Conservation (phyloP, 2,329 filamentous ascomycete species). For the Phialocephala sp. region DNA sequence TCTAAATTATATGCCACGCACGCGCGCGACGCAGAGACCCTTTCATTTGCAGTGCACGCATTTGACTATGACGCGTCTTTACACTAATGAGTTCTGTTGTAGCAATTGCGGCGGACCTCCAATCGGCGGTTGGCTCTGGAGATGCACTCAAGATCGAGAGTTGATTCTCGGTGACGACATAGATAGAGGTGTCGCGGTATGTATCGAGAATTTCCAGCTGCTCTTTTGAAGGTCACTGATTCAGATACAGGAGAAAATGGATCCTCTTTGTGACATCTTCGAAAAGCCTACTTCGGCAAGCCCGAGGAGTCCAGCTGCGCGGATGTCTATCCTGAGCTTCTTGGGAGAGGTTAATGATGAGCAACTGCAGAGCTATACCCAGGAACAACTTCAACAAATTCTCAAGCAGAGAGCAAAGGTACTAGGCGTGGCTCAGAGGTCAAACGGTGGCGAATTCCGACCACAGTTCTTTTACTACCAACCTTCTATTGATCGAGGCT, state of each 20-base stretch:
- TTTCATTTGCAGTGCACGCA: slow-evolving; percentile 61
- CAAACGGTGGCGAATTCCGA: neutral
- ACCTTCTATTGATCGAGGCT: slow-evolving; percentile 14
- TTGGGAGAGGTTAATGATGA: slow-evolving; percentile 50
- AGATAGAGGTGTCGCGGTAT: slow-evolving; percentile 40
- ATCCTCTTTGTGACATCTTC: slow-evolving; percentile 36
- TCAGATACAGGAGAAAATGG: slow-evolving; percentile 39
- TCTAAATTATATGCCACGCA: neutral
- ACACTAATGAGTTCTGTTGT: slow-evolving; percentile 59
- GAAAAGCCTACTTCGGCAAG: slow-evolving; percentile 25
- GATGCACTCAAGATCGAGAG: slow-evolving; percentile 70
- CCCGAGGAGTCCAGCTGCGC: slow-evolving; percentile 35
- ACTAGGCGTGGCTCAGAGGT: neutral
- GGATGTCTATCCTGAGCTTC: slow-evolving; percentile 32
- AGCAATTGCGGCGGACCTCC: slow-evolving; percentile 56
- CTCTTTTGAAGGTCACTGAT: slow-evolving; percentile 29
- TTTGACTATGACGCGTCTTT: slow-evolving; percentile 69
- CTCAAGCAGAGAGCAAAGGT: slow-evolving; percentile 47
- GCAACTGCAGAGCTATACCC: slow-evolving; percentile 52
- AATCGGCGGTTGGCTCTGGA: slow-evolving; percentile 71
- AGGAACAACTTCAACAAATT: slow-evolving; percentile 53
- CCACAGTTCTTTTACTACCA: neutral
- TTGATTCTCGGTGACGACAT: slow-evolving; percentile 48
- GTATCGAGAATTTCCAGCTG: slow-evolving; percentile 11
- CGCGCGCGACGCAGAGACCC: neutral